Base-by-base conservation (phyloP, 139 green algal species). In the Picochlorum sp. region DNA sequence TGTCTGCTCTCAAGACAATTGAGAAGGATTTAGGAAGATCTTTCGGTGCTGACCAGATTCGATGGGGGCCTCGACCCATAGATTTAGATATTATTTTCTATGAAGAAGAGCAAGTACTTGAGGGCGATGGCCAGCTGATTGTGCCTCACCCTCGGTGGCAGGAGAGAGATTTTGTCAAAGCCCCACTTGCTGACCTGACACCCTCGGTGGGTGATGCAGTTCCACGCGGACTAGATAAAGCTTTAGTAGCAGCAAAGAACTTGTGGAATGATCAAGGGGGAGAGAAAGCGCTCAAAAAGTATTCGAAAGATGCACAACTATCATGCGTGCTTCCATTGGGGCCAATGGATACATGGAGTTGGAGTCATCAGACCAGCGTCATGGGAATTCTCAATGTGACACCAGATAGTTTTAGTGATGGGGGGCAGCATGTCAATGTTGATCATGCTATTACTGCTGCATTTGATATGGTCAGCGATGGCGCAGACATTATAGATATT, bases 351-450 rank as follows among this genome's bases (percentile, higher is more conserved):
- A 44, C 71, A 4, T 84, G 80, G 80, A n/a, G 56, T 46, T 81
- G 69, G 66, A 65, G 74, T 66, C 30, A 52, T 1, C 74, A 68
- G 26, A 73, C 30, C 15, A 46, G 64, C 30, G 74, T 97, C 9
- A 97, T 96, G 89, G 90, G 85, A 15, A 87, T 98, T n/a, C 77
- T 98, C 0, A 98, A 98, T 67, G 66, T 92, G n/a, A 98, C 93
- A 0, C 92, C 92, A 16, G 93, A 98, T 84, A 93, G 80, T 69
- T 98, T 98, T 81, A 94, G 83, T 54, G 92, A 97, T 68, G 92
- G 89, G 9, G 89, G 85, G 5, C 58, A 69, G 6, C 24, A 30
- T 57, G 52, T 52, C 7, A 28, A 54, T 47, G 61, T 83, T 34
- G 61, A 56, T 15, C 62, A 46, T 2, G 89, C 78, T 3, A 66